Evolutionary conservation across 2,329 filamentous ascomycete genomes (phyloP).

Genomic region (Metarhizium humberi): DNA sequence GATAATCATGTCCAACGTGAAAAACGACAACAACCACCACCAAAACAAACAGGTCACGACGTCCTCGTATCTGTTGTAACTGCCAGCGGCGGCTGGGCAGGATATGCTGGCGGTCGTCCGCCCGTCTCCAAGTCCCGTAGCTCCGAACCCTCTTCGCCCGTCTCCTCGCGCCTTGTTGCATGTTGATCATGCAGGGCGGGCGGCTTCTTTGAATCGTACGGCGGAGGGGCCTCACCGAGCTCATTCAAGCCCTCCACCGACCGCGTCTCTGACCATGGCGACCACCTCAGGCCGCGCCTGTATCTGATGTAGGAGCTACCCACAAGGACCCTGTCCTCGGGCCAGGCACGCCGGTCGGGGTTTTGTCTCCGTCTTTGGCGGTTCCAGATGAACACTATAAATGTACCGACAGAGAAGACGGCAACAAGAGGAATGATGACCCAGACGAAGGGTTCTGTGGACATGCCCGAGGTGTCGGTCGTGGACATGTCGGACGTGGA

Average conservation of each 20-base stretch:
- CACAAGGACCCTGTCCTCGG: constrained; percentile 1
- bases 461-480: constrained; percentile 15
- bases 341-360: neutral
- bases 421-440: constrained; percentile 41
- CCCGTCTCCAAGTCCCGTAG: constrained; percentile 18
- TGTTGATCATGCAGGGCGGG: constrained; percentile 1
- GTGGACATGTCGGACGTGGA: neutral
- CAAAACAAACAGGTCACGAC: neutral
- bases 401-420: constrained; percentile 27
- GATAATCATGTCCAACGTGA: neutral
- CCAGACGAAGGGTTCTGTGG: constrained; percentile 46
- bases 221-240: constrained; percentile 54
- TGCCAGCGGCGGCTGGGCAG: constrained; percentile 15
- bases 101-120: constrained; percentile 20
- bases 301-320: constrained; percentile 1
- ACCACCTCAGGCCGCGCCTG: constrained; percentile 11
- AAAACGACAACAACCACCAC: neutral
- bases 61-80: constrained; percentile 10
- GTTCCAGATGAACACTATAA: constrained; percentile 6
- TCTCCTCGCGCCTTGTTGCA: neutral
- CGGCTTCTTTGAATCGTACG: constrained; percentile 37
- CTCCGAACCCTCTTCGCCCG: constrained; percentile 9
- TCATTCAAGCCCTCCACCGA: constrained; percentile 51
- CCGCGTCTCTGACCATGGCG: constrained; percentile 15
- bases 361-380: constrained; percentile 3